Evolutionary conservation across 2,329 filamentous ascomycete genomes (phyloP), one percentile per base, ranked within the genome.

Genomic region (Penicillium freii): DNA sequence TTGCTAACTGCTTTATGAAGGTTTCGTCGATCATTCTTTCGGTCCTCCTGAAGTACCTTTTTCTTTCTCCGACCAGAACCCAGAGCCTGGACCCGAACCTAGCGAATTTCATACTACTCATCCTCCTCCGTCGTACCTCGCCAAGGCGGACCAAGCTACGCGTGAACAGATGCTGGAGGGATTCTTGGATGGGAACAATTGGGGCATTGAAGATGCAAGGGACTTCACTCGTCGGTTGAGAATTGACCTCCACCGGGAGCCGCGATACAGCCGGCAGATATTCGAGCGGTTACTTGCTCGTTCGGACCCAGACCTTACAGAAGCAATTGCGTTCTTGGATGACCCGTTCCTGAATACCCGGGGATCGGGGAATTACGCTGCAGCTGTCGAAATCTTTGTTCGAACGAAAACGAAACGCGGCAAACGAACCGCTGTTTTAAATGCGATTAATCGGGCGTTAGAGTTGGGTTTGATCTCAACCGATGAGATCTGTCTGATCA

Each of bases 271-370:
- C 53, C 71, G 66, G 19, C 57, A 69, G 56, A 72, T 75, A 50
- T 73, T 77, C 55, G 56, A 67, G 31, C 65, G 67, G 25, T 58
- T 77, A 44, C 57, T 75, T 33, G 50, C 60, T 33, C 62, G 47
- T 15, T 65, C 44, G 27, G 38, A 25, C 31, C 51, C 44, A 42
- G 54, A 59, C 38, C 55, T 60, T 49, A 56, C 48, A 34, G 69
- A 75, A 40, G 58, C 70, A 1, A 47, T 71, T 23, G 45, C 57
- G 9, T 77, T 77, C 46, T 48, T 77, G 40, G 66, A 71, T 45
- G 74, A 77, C 51, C 67, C 71, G 0, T 68, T 62, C 17, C 49
- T 77, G 36, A 77, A 77, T 54, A 65, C 69, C 8, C 61, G 60
- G 9, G 71, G 71, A 7, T 69, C 75, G 6, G 67, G 69, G 1